phyloP scores from a whole-genome alignment of 176 grass and related monocot genomes.

The Leersia perrieri region DNA sequence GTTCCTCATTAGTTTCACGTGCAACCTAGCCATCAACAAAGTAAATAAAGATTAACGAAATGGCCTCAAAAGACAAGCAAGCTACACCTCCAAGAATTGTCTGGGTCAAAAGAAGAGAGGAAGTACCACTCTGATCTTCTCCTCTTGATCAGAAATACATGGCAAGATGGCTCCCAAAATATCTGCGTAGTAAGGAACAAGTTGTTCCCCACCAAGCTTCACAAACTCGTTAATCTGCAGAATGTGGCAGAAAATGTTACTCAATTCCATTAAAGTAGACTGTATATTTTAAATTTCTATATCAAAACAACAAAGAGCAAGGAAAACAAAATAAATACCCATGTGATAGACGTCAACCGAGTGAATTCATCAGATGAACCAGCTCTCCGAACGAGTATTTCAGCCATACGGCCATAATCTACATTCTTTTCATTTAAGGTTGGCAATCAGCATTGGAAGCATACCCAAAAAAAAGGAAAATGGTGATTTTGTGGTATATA shows the following conservation, averaged over 20 bases:
- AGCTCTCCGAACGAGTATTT: conserved; percentile 94
- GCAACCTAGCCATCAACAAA: conserved; percentile 81
- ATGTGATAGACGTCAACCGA: conserved; percentile 95
- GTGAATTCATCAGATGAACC: conserved; percentile 92
- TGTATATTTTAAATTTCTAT: conserved; percentile 10
- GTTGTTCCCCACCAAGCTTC: conserved; percentile 97
- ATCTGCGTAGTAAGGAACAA: conserved; percentile 96
- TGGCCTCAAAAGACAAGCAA: not conserved
- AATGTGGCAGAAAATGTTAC: conserved; percentile 36
- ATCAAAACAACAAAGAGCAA: conserved; percentile 9
- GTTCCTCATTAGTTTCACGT: conserved; percentile 97
- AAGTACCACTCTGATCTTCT: conserved; percentile 95
- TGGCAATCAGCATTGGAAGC: conserved; percentile 29
- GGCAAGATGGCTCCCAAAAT: conserved; percentile 97
- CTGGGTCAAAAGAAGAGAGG: conserved; percentile 28
- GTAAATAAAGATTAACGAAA: not conserved
- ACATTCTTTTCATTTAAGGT: conserved; percentile 72
- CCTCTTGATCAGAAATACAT: conserved; percentile 93
- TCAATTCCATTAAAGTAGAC: conserved; percentile 20
- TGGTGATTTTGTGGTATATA: not conserved
- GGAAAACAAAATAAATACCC: conserved; percentile 60
- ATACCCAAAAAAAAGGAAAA: not conserved
- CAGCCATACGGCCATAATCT: conserved; percentile 99
- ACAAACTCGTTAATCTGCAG: conserved; percentile 98
- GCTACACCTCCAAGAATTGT: conserved; percentile 18